Base-by-base conservation (phyloP, 2,329 filamentous ascomycete species). In the Chaetomium globosum region DNA sequence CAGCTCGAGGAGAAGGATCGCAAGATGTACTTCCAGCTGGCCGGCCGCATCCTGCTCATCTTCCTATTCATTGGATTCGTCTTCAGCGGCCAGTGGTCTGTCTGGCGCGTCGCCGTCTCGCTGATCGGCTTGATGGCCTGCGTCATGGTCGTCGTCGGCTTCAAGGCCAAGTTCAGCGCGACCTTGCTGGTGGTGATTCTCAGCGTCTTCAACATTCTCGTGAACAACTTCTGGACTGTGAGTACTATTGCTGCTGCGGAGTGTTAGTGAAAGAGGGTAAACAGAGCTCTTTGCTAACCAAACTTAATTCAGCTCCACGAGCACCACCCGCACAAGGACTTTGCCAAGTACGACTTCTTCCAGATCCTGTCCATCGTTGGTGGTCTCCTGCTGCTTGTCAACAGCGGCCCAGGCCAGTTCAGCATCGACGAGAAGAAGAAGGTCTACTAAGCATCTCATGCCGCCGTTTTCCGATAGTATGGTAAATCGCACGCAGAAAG, bases 361-460 rank as follows among this genome's bases (percentile, higher is more conserved):
- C 95, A 99, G 84, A 97, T 98, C 74, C 85, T 99, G 63, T 99
- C 95, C 60, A 99, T 99, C 77, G 94, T 98, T 71, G 95, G 95
- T 70, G 95, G 95, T 78, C 91, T 99, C 65, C 85, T 99, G 65
- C 89, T 99, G 71, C 87, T 99, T 71, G 93, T 98, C 81, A 99
- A 99, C 87, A 97, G 95, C 87, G 95, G 95, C 68, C 95, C 95
- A 10, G 95, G 95, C 69, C 93, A 97, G 79, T 91, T 98, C 84
- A 96, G 91, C 78, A 94, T 98, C 79, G 95, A 99, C 80, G 95
- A 99, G 87, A 99, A 99, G 91, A 99, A 99, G 89, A 99, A 99
- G 87, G 95, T 99, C 72, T 99, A 99, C 83, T 99, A 85, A 28
- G 10, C 28, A 28, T 33, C 21, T 56, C 53, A 36, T 12, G 8